Conservation (phyloP, 768 basidiomycete species). For the Collybiopsis confluens region DNA sequence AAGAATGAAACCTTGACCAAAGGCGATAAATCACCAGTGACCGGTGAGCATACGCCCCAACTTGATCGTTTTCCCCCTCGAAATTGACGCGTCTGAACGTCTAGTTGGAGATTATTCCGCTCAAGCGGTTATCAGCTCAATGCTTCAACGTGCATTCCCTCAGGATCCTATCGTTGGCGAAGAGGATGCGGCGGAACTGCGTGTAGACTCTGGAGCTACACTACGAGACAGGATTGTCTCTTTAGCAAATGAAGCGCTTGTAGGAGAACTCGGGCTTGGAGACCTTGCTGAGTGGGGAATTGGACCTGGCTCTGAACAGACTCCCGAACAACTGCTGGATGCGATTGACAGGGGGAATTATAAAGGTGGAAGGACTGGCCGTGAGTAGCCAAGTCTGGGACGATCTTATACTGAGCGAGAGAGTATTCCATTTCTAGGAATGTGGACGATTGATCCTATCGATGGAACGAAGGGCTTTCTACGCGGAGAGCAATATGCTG, state of each 20-base stretch:
- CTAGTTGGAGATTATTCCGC: constrained; percentile 91
- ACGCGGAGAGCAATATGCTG: constrained; percentile 89
- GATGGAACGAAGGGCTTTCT: constrained; percentile 95
- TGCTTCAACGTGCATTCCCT: constrained; percentile 77
- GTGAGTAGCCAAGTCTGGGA: constrained; percentile 41
- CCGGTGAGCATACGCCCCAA: constrained; percentile 42
- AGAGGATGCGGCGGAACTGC: constrained; percentile 83
- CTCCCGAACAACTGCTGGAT: constrained; percentile 60
- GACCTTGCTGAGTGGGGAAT: constrained; percentile 72
- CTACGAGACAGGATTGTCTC: constrained; percentile 67
- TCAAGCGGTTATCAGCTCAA: constrained; percentile 85
- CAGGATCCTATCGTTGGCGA: constrained; percentile 89
- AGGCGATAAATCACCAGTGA: constrained; percentile 89
- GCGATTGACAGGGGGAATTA: constrained; percentile 84
- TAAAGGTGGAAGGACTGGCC: constrained; percentile 66
- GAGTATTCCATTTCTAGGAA: constrained; percentile 41
- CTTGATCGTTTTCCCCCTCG: not conserved
- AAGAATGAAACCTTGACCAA: constrained; percentile 86
- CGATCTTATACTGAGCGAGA: not conserved
- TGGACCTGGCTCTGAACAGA: constrained; percentile 52
- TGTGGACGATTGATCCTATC: constrained; percentile 88
- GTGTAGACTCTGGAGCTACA: constrained; percentile 35
- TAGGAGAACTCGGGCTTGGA: constrained; percentile 44
- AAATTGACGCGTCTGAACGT: not conserved
- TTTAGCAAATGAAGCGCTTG: constrained; percentile 79